Base-by-base conservation (phyloP, 305 asterid species). In the Withania somnifera region DNA sequence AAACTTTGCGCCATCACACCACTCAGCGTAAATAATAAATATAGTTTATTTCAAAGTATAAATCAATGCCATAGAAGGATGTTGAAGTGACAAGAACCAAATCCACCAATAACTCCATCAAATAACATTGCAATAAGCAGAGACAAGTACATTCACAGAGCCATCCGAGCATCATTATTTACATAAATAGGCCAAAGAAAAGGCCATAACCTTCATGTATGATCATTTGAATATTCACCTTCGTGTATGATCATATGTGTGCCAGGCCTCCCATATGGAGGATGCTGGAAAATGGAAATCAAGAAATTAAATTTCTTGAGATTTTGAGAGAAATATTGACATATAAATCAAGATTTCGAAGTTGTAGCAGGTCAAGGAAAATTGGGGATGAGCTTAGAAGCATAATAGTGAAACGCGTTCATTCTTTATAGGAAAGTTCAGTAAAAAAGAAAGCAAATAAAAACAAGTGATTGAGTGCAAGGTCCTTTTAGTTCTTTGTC, bases 1-100 rank as follows among this genome's bases (percentile, higher is more conserved):
- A 76, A 78, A 73, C 85, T 91, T 87, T 86, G 92, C 88, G 87
- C 88, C 83, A 64, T 47, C 38, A 80, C 19, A 78, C 47, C 54
- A 80, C 47, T 14, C 28, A 63, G 22, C 15, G 20, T 22, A 24
- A 7, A 28, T 42, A 69, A 68, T 7, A 69, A 24, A 42, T 22
- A 69, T 13, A 69, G 56, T 42, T 69, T 22, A 42, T 22, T 42
- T 45, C 17, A 19, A 69, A 42, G 19, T 69, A 42, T 42, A 15
- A 20, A 42, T 13, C 14, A 22, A 42, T 13, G 34, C 78, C 14
- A 3, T 69, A 42, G 19, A 61, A 69, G 38, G 34, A 24, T 69
- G 20, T 22, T 69, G 5, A 42, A 69, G 57, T 22, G 57, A 14
- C 15, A 26, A 2, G 5, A 73, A 73, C 40, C 60, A 24, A 42